Conservation (phyloP, 1,284 basidiomycete genomes). For the Ceratobasidium sp. region DNA sequence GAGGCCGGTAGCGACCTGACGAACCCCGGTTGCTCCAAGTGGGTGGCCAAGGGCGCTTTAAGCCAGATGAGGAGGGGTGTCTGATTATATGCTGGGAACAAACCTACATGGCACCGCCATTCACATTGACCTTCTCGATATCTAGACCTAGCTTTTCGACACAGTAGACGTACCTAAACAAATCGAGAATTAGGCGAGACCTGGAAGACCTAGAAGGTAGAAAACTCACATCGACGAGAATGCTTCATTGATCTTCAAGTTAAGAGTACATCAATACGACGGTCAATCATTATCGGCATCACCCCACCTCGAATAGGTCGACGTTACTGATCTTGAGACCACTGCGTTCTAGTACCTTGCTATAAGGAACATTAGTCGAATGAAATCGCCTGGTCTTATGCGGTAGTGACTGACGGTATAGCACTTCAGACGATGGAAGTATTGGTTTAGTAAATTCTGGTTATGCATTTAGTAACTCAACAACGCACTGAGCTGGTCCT, state of each 20-base stretch:
- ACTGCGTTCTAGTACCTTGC: conserved; percentile 53
- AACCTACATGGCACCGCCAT: conserved; percentile 47
- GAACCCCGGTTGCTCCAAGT: conserved; percentile 66
- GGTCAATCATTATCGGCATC: background rate
- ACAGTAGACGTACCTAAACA: conserved; percentile 80
- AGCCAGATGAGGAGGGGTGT: conserved; percentile 17
- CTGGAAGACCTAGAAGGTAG: background rate
- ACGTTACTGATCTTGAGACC: conserved; percentile 51
- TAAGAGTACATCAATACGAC: background rate
- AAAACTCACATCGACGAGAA: conserved; percentile 61
- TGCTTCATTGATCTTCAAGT: conserved; percentile 73
- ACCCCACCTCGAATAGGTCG: conserved; percentile 47
- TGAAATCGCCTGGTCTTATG: background rate
- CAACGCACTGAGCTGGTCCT: conserved; percentile 52
- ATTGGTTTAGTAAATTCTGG: background rate
- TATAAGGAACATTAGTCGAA: background rate
- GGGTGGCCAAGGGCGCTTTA: conserved; percentile 40
- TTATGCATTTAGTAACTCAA: conserved; percentile 43
- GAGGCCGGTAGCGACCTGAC: conserved; percentile 86
- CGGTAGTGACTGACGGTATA: conserved; percentile 49
- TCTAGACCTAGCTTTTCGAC: conserved; percentile 58
- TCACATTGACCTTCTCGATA: conserved; percentile 54
- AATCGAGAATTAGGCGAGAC: no score
- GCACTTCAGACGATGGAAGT: conserved; percentile 45
- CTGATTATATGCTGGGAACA: conserved; percentile 47